Evolutionary conservation across 2,329 filamentous ascomycete genomes (phyloP), one percentile per base, ranked within the genome.

Genomic region (Xylariaceae sp.): DNA sequence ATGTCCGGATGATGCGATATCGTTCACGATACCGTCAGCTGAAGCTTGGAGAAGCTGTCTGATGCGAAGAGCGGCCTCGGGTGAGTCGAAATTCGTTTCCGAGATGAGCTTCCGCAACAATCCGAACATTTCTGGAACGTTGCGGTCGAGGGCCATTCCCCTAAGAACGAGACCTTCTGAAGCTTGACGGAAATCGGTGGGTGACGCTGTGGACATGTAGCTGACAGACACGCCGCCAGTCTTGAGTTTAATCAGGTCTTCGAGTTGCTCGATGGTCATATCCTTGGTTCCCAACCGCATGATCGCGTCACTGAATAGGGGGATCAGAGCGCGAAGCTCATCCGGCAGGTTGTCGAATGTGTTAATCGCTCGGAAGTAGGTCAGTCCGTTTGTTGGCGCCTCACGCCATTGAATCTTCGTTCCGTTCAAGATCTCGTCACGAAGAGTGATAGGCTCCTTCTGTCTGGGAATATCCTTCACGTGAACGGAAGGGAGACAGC

Each of bases 221-320:
- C 88, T 87, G 13, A 95, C 86, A 2, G 87, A 89, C 44, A 99
- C 84, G 8, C 94, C 94, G 17, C 94, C 94, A 1, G 94, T 97
- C 77, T 95, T 96, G 35, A 97, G 82, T 74, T 97, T 97, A 73
- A 99, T 97, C 57, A 92, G 76, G 70, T 97, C 94, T 74, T 99
- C 94, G 55, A 97, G 83, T 73, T 97, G 87, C 73, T 97, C 94
- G 88, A 96, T 97, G 0, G 87, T 86, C 80, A 89, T 89, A 61
- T 87, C 84, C 67, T 88, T 89, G 2, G 93, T 99, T 11, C 94
- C 94, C 7, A 99, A 82, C 17, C 94, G 88, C 89, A 97, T 94
- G 62, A 99, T 87, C 44, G 89, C 87, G 71, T 96, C 92, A 11
- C 90, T 92, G 71, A 97, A 97, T 0, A 99, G 78, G 0, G 94